Percentiles rank a stretch among this genome's conserved stretches.
Evolutionary conservation across 352 stramenopile genomes (phyloP).

Genomic region (Globisporangium spinosum): DNA sequence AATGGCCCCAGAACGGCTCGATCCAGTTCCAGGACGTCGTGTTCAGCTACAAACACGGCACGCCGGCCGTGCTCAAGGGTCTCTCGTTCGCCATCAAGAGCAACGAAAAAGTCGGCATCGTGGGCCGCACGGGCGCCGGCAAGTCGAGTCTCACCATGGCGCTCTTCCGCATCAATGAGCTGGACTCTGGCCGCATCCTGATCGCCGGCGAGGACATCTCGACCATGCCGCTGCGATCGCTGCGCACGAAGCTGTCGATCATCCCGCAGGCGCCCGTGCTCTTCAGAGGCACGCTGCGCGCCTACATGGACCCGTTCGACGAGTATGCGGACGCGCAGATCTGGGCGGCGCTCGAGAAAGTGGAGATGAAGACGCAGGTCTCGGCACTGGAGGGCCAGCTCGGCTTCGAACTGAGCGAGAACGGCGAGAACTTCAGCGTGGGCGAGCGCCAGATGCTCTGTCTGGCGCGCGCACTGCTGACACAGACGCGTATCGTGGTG

Average conservation of each 20-base stretch:
- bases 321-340: conserved; percentile 65
- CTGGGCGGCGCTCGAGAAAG: conserved; percentile 31
- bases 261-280: conserved; percentile 93
- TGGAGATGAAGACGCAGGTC: conserved; percentile 47
- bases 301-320: conserved; percentile 45
- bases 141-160: conserved; percentile 87
- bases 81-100: conserved; percentile 74
- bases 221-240: conserved; percentile 75
- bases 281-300: conserved; percentile 89
- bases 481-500: conserved; percentile 82
- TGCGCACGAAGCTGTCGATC: conserved; percentile 89
- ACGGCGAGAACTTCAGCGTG: conserved; percentile 91
- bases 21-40: conserved; percentile 86
- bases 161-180: conserved; percentile 91
- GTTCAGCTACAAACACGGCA: conserved; percentile 85
- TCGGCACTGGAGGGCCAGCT: conserved; percentile 48
- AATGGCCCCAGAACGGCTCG: conserved; percentile 72
- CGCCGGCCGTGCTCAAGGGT: conserved; percentile 43
- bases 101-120: conserved; percentile 88
- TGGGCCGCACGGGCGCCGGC: conserved; percentile 84
- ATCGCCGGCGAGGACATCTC: conserved; percentile 90
- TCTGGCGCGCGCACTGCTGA: conserved; percentile 92
- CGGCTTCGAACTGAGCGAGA: conserved; percentile 72
- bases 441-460: conserved; percentile 95
- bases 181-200: conserved; percentile 82